These are phyloP conservation scores for Lachnellula arida DNA, from an alignment of 2,329 filamentous ascomycete genomes.

Conservation along the genomic window DNA sequence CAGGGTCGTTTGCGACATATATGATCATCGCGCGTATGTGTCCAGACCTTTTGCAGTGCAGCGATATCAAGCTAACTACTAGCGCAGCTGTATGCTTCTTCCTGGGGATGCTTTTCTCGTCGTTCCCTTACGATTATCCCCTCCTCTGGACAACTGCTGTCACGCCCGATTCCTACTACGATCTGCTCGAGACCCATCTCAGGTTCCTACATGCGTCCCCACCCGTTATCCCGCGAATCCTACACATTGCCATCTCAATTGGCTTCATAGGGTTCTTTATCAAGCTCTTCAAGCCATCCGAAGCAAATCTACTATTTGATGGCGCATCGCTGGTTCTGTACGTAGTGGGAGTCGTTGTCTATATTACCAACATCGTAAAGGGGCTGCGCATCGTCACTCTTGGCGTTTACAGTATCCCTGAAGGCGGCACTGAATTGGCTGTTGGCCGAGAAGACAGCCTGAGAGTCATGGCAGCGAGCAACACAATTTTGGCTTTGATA, in stretches of 20 bases:
- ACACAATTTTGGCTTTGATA: conserved; percentile 92
- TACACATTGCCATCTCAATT: conserved; percentile 87
- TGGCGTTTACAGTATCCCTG: conserved; percentile 47
- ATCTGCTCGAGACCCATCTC: conserved; percentile 84
- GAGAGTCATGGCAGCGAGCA: conserved; percentile 86
- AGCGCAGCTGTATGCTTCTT: conserved; percentile 83
- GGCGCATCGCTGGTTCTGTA: conserved; percentile 68
- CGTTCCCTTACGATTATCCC: conserved; percentile 92
- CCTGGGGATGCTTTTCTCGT: conserved; percentile 94
- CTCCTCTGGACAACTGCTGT: conserved; percentile 72
- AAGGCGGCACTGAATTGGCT: conserved; percentile 51
- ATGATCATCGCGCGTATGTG: conserved; percentile 88
- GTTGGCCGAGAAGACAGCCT: conserved; percentile 84
- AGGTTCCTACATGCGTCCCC: conserved; percentile 88
- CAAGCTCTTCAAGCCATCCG: conserved; percentile 91
- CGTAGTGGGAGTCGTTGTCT: conserved; percentile 85
- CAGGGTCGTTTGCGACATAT: conserved; percentile 85
- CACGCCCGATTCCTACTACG: conserved; percentile 65
- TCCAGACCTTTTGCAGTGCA: conserved; percentile 6
- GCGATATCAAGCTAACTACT: conserved; percentile 14
- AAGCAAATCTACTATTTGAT: conserved; percentile 94
- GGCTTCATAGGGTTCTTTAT: conserved; percentile 84
- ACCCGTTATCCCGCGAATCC: conserved; percentile 84
- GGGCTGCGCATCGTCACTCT: conserved; percentile 78
- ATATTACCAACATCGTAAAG: conserved; percentile 95